Percentiles rank a stretch among this genome's conserved stretches.
Evolutionary conservation across 148 eudicot species (phyloP).

Genomic region (Arbutus unedo): DNA sequence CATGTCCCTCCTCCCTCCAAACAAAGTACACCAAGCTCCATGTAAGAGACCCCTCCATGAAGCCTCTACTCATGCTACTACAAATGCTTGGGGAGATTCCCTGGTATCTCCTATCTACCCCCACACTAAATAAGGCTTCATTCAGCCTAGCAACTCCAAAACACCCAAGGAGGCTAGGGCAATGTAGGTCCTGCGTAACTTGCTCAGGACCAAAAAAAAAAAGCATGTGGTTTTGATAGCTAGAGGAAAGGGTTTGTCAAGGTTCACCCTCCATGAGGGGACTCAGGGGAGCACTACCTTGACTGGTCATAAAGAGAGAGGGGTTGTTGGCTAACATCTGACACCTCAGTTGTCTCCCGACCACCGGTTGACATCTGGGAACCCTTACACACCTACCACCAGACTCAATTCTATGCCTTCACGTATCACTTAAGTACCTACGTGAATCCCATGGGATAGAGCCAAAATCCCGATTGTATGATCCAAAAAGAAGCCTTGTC

Average conservation of each 20-base stretch:
- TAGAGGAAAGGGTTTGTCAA: not conserved
- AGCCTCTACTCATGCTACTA: not conserved
- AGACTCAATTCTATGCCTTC: not conserved
- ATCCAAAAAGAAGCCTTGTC: not conserved
- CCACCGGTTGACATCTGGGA: not conserved
- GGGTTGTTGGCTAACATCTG: not conserved
- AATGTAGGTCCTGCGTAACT: not conserved
- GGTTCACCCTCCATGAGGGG: not conserved
- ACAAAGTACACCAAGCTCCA: not conserved
- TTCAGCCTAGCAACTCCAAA: not conserved
- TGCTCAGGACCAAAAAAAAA: not conserved
- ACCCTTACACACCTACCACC: not conserved
- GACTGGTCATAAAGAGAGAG: not conserved
- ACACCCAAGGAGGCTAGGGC: not conserved
- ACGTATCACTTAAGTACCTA: not conserved
- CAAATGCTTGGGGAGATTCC: not conserved
- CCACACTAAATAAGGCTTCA: not conserved
- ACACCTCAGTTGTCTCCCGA: not conserved
- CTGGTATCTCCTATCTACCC: too few relatives aligned
- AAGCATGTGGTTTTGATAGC: not conserved
- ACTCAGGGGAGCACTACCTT: not conserved
- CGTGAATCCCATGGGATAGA: not conserved
- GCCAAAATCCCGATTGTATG: not conserved
- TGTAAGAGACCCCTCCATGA: not conserved
- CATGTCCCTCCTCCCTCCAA: not conserved